These are phyloP conservation scores for Paecilomyces dactylethromorphus DNA, from an alignment of 2,329 filamentous ascomycete genomes.

Conservation along the genomic window DNA sequence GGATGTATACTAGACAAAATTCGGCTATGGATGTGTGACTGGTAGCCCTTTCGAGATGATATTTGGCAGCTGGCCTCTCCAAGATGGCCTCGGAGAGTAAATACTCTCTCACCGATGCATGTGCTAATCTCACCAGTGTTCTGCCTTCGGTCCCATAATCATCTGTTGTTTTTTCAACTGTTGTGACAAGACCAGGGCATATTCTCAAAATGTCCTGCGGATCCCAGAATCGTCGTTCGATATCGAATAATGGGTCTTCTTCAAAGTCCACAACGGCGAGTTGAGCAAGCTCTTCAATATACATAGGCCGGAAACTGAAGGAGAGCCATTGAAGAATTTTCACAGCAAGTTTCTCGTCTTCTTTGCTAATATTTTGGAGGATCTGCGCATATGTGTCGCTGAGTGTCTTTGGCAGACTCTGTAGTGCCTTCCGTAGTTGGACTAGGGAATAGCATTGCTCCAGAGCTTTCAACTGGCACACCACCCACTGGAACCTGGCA, in stretches of 20 bases:
- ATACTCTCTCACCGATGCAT: conserved; percentile 6
- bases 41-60: not conserved
- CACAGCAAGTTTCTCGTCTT: conserved; percentile 1
- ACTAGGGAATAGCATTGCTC: not conserved
- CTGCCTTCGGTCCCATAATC: not conserved
- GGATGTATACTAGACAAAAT: conserved; percentile 4
- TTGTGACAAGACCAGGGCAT: conserved; percentile 3
- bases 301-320: conserved; percentile 2
- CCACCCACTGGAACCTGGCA: conserved; percentile 6
- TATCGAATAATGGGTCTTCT: not conserved
- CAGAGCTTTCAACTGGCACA: conserved; percentile 2
- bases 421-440: conserved; percentile 3
- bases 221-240: conserved; percentile 2
- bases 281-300: conserved; percentile 5
- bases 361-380: conserved; percentile 1
- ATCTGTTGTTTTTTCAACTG: not conserved
- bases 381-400: conserved; percentile 6
- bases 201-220: conserved; percentile 5
- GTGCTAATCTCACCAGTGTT: conserved; percentile 3
- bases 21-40: conserved; percentile 3
- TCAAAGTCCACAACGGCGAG: conserved; percentile 3
- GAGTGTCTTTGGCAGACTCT: not conserved
- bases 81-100: conserved; percentile 2
- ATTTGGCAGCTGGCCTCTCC: not conserved
- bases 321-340: conserved; percentile 5